These are phyloP conservation scores for Luffa aegyptiaca DNA, from an alignment of 306 rosid species.

Conservation along the genomic window DNA sequence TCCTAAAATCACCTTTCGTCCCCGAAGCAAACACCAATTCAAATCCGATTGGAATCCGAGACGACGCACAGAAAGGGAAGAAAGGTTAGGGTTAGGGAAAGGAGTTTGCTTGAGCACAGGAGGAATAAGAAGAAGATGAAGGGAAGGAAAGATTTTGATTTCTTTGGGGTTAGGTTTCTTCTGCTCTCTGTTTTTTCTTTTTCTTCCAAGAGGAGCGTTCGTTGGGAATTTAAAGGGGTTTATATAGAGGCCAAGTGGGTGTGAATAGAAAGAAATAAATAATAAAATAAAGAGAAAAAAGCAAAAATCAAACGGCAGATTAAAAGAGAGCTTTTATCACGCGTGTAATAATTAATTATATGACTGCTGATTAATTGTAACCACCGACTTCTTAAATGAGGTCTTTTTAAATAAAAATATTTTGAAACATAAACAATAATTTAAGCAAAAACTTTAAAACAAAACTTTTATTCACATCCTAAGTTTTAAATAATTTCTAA, in stretches of 20 bases:
- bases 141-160: neutral
- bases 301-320: neutral
- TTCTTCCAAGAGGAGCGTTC: neutral
- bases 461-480: no score
- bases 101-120: neutral
- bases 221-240: neutral
- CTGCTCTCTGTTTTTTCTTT: neutral
- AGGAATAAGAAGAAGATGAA: neutral
- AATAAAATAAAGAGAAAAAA: neutral
- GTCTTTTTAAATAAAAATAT: no score
- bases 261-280: neutral
- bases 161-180: constrained; percentile 1
- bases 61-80: neutral
- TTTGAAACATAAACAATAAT: no score
- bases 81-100: constrained; percentile 3
- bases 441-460: no score
- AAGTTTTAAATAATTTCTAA: no score
- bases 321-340: neutral
- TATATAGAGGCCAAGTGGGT: neutral
- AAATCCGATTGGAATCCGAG: constrained; percentile 1
- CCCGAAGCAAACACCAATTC: neutral
- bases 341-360: neutral
- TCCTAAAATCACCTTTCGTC: neutral
- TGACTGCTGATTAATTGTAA: no score
- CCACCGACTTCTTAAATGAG: no score